These are phyloP conservation scores for Cystobasidiaceae sp. DNA, from an alignment of 1,284 basidiomycete species.

Conservation along the genomic window DNA sequence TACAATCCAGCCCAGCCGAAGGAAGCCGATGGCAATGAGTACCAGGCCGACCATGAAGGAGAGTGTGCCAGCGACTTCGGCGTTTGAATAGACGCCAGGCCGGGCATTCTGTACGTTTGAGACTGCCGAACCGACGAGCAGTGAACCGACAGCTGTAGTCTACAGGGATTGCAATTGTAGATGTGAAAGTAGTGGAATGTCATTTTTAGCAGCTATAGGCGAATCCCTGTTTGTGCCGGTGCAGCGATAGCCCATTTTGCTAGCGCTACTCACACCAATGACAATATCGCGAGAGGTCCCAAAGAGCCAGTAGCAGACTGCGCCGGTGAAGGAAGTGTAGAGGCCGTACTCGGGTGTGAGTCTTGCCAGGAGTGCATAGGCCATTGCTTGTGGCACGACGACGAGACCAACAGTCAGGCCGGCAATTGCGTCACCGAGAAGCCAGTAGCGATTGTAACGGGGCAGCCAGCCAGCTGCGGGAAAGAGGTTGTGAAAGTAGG, in stretches of 20 bases:
- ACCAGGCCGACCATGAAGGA: constrained; percentile 63
- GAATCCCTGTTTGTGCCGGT: too few species aligned
- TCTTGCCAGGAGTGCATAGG: constrained; percentile 44
- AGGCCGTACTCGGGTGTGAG: constrained; percentile 43
- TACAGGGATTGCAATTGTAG: too few species aligned
- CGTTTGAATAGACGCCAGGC: neutral
- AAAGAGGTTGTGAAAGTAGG: neutral
- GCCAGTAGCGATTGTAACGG: constrained; percentile 38
- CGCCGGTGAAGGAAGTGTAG: constrained; percentile 46
- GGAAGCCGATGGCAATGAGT: constrained; percentile 76
- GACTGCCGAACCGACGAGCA: neutral
- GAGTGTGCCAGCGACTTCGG: neutral
- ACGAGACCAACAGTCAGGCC: constrained; percentile 48
- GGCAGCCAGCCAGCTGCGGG: neutral
- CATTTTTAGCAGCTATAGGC: too few species aligned
- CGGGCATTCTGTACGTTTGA: neutral
- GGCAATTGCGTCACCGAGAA: constrained; percentile 47
- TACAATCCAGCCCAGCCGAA: constrained; percentile 85
- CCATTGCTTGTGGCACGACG: constrained; percentile 28
- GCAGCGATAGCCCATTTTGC: neutral
- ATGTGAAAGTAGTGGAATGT: too few species aligned
- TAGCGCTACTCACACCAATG: neutral
- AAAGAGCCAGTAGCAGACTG: constrained; percentile 30
- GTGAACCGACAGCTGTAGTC: neutral
- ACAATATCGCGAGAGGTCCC: neutral